These are phyloP conservation scores for Tieghemostelium lacteum DNA, from an alignment of 78 protist species.

Conservation along the genomic window DNA sequence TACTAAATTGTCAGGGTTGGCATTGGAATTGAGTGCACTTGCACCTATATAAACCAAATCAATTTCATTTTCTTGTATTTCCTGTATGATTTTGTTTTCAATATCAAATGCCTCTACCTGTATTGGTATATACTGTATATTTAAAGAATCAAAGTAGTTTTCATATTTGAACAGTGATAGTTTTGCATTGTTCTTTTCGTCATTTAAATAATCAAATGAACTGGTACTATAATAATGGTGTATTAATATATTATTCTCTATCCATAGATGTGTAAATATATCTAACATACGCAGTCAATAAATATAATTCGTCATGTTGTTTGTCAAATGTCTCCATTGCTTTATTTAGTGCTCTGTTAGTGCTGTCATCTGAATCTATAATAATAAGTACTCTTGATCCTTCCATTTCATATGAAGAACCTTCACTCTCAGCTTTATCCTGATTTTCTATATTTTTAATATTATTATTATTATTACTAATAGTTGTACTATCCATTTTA, in stretches of 20 bases:
- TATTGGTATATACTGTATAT: constrained; percentile 27
- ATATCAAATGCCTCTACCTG: constrained; percentile 34
- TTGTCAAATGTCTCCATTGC: constrained; percentile 35
- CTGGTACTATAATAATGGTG: constrained; percentile 27
- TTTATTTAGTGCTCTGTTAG: constrained; percentile 41
- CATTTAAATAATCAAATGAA: constrained; percentile 68
- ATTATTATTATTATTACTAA: constrained; percentile 1
- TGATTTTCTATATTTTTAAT: not conserved
- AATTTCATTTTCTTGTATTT: constrained; percentile 66
- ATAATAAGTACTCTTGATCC: constrained; percentile 30
- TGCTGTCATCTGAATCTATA: constrained; percentile 63
- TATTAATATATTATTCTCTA: too few species aligned
- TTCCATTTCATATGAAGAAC: constrained; percentile 6
- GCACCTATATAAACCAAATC: constrained; percentile 57
- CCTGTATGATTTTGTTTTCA: not conserved
- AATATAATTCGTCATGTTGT: constrained; percentile 53
- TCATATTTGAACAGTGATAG: constrained; percentile 52
- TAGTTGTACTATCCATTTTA: too few species aligned
- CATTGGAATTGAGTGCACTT: constrained; percentile 3
- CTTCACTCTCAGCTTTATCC: not conserved
- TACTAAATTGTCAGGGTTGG: constrained; percentile 54
- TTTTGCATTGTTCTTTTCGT: constrained; percentile 71
- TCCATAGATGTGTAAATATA: too few species aligned
- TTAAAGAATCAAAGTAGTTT: constrained; percentile 48
- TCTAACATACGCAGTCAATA: constrained; percentile 51